Evolutionary conservation across 2,329 filamentous ascomycete genomes (phyloP).

Genomic region (Cladorrhinum sp.): DNA sequence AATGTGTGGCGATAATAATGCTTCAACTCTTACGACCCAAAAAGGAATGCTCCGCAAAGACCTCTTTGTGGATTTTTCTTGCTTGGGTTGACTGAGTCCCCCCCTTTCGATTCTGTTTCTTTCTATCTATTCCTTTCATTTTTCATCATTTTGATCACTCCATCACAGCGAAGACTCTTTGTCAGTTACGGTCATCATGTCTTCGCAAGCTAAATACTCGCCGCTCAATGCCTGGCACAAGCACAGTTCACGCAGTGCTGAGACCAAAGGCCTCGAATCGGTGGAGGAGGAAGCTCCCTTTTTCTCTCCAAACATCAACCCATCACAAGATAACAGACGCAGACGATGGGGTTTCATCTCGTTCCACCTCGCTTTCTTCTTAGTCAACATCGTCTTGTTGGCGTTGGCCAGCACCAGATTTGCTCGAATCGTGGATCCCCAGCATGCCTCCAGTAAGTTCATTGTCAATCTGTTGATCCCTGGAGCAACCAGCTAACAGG

Average conservation of each 20-base stretch:
- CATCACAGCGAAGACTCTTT: neutral
- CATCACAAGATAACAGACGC: neutral
- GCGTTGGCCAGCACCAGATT: neutral
- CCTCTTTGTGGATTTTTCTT: neutral
- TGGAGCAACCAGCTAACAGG: neutral
- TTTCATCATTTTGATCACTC: neutral
- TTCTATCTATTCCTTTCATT: neutral
- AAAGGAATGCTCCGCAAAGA: neutral
- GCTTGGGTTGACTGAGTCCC: neutral
- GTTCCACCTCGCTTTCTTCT: neutral
- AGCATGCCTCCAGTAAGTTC: neutral
- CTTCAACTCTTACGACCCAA: neutral
- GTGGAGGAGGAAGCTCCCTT: neutral
- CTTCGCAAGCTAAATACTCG: neutral
- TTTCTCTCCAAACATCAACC: neutral
- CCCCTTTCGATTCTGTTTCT: neutral
- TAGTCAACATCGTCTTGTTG: neutral
- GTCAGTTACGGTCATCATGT: neutral
- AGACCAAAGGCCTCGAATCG: neutral
- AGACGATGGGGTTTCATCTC: neutral
- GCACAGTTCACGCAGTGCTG: neutral
- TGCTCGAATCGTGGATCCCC: neutral
- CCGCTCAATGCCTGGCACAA: neutral
- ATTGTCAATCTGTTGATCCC: neutral
- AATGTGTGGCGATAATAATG: too few relatives aligned